These are phyloP conservation scores for Podaxis sp. DNA, from an alignment of 768 basidiomycete genomes.

Conservation along the genomic window DNA sequence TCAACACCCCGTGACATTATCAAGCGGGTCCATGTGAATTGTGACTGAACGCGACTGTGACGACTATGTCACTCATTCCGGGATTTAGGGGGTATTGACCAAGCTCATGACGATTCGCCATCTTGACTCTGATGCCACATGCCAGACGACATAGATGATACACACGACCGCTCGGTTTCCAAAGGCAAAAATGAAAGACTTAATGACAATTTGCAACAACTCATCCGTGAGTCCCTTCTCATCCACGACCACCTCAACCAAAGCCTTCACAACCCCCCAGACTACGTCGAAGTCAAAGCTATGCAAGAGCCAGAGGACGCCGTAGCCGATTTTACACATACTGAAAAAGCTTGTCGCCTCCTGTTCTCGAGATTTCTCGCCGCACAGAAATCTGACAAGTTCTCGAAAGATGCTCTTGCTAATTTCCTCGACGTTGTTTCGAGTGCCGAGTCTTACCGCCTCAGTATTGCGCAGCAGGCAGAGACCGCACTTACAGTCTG, in stretches of 20 bases:
- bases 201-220: neutral
- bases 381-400: constrained; percentile 3
- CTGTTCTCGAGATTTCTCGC: constrained; percentile 6
- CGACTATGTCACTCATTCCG: neutral
- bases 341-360: constrained; percentile 5
- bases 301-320: neutral
- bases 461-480: constrained; percentile 11
- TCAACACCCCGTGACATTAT: neutral
- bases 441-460: constrained; percentile 16
- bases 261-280: neutral
- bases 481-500: constrained; percentile 10
- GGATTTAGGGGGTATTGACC: constrained; percentile 2
- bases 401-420: constrained; percentile 14
- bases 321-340: neutral
- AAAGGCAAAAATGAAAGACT: neutral
- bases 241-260: no score
- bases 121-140: constrained; percentile 2
- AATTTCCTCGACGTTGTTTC: constrained; percentile 18
- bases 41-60: constrained; percentile 19
- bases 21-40: constrained; percentile 3
- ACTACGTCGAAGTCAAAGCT: constrained; percentile 5
- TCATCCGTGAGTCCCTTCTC: constrained; percentile 2
- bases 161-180: neutral
- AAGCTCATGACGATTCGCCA: neutral
- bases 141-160: neutral